Percentiles rank a stretch among this genome's conserved stretches.
phyloP scores from a whole-genome alignment of 768 basidiomycete genomes.

The Psilocybe azurescens region DNA sequence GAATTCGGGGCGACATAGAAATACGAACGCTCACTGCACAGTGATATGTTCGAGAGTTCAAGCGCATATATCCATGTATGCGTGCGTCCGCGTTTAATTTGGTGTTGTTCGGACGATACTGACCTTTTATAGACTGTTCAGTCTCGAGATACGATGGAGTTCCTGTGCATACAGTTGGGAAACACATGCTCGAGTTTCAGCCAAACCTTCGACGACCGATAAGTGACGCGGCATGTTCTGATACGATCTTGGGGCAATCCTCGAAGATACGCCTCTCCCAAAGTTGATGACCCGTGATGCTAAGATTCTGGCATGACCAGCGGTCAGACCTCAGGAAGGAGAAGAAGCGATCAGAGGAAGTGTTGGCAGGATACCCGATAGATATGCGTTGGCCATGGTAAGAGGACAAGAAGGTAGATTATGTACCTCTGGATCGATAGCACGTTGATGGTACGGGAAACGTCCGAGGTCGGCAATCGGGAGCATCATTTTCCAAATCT shows the following conservation, averaged over 20 bases:
- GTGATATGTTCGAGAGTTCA: too few relatives aligned
- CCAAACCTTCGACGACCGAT: not conserved
- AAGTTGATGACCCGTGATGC: too few relatives aligned
- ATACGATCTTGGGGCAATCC: not conserved
- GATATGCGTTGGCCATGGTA: too few relatives aligned
- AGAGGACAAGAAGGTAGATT: too few relatives aligned
- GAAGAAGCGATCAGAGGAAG: not conserved
- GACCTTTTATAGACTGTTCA: not conserved
- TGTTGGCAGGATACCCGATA: too few relatives aligned
- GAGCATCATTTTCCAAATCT: not conserved
- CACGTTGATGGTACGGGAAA: not conserved
- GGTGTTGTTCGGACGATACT: not conserved
- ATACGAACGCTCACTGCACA: too few relatives aligned
- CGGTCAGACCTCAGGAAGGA: too few relatives aligned
- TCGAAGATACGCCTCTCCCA: not conserved
- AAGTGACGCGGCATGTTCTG: not conserved
- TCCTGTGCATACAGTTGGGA: not conserved
- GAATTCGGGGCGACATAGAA: too few relatives aligned
- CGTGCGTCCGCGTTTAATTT: too few relatives aligned
- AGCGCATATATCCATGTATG: too few relatives aligned
- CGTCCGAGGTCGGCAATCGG: not conserved
- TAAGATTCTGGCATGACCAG: too few relatives aligned
- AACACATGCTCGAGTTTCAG: not conserved
- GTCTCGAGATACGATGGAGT: not conserved
- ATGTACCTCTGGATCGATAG: too few relatives aligned